Evolutionary conservation across 2,329 filamentous ascomycete species (phyloP), one percentile per base, ranked within the genome.

Genomic region (Blumeria hordei): DNA sequence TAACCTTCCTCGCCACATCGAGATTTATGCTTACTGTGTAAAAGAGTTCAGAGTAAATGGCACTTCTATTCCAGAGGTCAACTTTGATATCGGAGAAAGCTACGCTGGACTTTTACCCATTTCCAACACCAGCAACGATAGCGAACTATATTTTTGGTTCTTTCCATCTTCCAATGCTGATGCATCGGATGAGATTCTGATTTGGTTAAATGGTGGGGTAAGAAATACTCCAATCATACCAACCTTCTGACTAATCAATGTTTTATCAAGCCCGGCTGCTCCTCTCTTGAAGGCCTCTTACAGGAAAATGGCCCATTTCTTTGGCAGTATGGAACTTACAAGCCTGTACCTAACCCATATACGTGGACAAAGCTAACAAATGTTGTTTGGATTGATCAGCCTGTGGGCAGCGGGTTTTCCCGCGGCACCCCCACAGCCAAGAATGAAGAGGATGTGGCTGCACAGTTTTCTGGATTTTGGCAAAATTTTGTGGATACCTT

Each of bases 391-490:
- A 57, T 65, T 37, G 63, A 65, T 50, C 63, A 65, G 49, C 64
- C 63, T 5, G 57, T 65, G 1, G 63, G 63, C 6, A 65, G 62
- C 3, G 64, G 63, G 0, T 65, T 64, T 55, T 60, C 60, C 7
- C 59, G 60, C 47, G 63, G 63, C 3, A 75, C 68, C 0, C 71
- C 78, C 3, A 83, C 74, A 0, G 81, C 81, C 9, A 77, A 71
- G 3, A 76, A 74, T 60, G 79, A 86, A 59, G 74, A 77, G 34
- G 82, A 87, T 59, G 72, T 83, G 1, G 81, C 82, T 0, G 67
- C 69, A n/a, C 76, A 88, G 60, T 87, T 90, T 64, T 70, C 83
- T 14, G 81, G 81, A 53, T 92, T 87, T 68, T 88, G 80, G 73
- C 80, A 81, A 69, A 86, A 86, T 68, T 88, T 87, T 61, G 69